These are phyloP conservation scores for Closterium sp. DNA, from an alignment of 139 green algal genomes.

Conservation along the genomic window DNA sequence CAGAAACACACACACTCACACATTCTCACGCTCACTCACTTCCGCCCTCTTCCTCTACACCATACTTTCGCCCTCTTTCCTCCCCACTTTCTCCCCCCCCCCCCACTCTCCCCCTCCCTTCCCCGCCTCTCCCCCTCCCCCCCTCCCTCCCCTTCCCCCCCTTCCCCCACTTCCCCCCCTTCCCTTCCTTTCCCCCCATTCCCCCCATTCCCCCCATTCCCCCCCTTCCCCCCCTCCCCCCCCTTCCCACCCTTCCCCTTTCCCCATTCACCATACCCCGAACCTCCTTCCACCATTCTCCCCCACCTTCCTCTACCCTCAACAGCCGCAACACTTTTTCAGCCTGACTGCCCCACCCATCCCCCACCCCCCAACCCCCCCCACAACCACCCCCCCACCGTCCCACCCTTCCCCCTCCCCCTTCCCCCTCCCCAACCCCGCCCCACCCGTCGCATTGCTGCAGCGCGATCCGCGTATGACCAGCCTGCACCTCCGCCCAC, in stretches of 20 bases:
- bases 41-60: too few species aligned
- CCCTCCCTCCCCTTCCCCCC: background rate
- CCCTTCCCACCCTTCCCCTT: too few species aligned
- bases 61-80: too few species aligned
- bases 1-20: background rate
- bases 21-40: too few species aligned
- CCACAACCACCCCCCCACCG: background rate
- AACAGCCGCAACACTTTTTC: too few species aligned
- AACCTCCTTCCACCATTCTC: background rate
- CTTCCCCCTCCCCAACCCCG: conserved; percentile 8
- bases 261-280: too few species aligned
- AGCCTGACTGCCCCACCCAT: too few species aligned
- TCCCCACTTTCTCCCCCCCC: too few species aligned
- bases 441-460: conserved; percentile 50
- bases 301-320: background rate
- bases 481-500: conserved; percentile 60
- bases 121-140: too few species aligned
- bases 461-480: conserved; percentile 15
- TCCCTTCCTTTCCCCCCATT: background rate
- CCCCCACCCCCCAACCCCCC: too few species aligned
- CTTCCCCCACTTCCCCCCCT: background rate
- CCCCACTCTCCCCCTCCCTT: background rate
- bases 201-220: too few species aligned
- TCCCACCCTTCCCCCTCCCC: background rate
- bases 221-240: too few species aligned